Conservation (phyloP, 441 rosid species). For the Erodium chrysanthum region DNA sequence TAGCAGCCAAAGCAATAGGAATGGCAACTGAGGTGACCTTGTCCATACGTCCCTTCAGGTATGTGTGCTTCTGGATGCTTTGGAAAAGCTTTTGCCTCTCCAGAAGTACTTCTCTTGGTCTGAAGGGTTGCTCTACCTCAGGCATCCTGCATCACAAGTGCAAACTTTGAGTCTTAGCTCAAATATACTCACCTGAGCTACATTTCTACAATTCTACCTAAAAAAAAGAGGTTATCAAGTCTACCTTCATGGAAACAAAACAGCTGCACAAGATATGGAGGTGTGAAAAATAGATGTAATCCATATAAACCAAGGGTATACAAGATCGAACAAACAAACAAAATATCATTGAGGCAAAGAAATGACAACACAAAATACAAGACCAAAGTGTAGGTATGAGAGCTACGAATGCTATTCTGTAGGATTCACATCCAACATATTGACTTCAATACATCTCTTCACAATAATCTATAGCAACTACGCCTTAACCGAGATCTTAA, state of each 20-base stretch:
- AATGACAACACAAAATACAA: not conserved
- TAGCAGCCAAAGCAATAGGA: slow-evolving; percentile 56
- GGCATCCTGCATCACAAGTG: slow-evolving; percentile 32
- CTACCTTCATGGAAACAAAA: not conserved
- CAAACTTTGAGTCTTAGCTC: not conserved
- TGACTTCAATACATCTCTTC: too few relatives aligned
- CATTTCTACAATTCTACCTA: not conserved
- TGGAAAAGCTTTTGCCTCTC: slow-evolving; percentile 67
- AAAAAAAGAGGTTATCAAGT: not conserved
- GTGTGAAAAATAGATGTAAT: not conserved
- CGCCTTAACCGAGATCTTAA: too few relatives aligned
- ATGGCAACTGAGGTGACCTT: slow-evolving; percentile 71
- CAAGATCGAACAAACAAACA: not conserved
- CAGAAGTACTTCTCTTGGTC: slow-evolving; percentile 64
- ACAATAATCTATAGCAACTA: too few relatives aligned
- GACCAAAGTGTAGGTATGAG: not conserved
- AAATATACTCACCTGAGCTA: too few relatives aligned
- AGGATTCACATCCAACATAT: too few relatives aligned
- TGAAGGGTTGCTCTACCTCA: slow-evolving; percentile 42
- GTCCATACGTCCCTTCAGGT: slow-evolving; percentile 66
- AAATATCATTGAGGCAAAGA: not conserved
- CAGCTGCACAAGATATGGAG: not conserved
- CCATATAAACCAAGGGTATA: not conserved
- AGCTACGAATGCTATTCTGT: not conserved
- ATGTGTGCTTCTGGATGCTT: slow-evolving; percentile 54